Evolutionary conservation across 2,329 filamentous ascomycete species (phyloP), one percentile per base, ranked within the genome.

Genomic region (Monosporascus sp.): DNA sequence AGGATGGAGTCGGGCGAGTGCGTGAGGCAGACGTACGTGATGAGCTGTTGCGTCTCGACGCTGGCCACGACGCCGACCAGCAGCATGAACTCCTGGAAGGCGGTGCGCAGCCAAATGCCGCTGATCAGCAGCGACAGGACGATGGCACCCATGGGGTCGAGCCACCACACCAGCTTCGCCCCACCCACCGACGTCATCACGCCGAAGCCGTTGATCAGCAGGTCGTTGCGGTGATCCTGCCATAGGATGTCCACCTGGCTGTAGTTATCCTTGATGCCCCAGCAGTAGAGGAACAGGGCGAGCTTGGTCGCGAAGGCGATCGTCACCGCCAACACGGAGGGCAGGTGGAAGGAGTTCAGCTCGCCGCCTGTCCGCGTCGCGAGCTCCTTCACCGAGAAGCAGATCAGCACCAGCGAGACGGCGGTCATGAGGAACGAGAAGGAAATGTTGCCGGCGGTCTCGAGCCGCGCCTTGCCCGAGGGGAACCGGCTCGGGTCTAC

Each of bases 381-480:
- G 2, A 97, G 77, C 53, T 95, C 86, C 52, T 85, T 81, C 27
- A 83, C 78, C 1, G 92, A 91, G 68, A 97, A 90, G 22, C 93
- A 90, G 63, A 99, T 94, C 52, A 99, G 84, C 65, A 97, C 90
- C 60, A 95, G 78, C 0, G 91, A 96, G 7, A 97, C 93, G 9
- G 90, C 78, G 20, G 86, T 91, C 94, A 99, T 97, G 62, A 99
- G 78, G 71, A 96, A 96, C 72, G 91, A 96, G 72, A 99, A 99
- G 55, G 88, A 85, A 59, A 97, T 97, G 66, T 97, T 99, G 50
- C 94, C 94, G 0, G 92, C 89, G 0, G 92, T 97, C 72, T 97
- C 93, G 57, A 99, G 89, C 31, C 94, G 87, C 5, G 92, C 91
- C 70, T 96, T 97, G 58, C 93, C 93, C 0, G 89, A 91, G 0